These are phyloP conservation scores for Syncephalastrum contaminatum DNA, from an alignment of 371 early-diverging fungal genomes.

Conservation along the genomic window DNA sequence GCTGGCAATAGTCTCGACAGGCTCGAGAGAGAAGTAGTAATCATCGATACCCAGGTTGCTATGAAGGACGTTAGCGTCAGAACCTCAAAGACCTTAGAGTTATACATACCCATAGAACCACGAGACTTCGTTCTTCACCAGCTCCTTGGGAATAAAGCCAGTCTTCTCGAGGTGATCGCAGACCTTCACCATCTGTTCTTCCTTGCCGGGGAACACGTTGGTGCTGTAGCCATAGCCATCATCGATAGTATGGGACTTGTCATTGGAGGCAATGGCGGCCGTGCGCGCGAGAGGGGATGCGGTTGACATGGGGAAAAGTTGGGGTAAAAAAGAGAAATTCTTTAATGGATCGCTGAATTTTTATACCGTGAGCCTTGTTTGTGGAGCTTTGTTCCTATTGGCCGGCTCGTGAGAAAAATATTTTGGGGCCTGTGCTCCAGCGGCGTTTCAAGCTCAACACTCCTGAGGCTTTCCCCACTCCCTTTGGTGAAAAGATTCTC, in stretches of 20 bases:
- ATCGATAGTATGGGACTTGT: constrained; percentile 32
- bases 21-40: constrained; percentile 93
- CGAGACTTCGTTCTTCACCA: constrained; percentile 86
- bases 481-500: no score
- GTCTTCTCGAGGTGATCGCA: constrained; percentile 77
- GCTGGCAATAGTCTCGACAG: constrained; percentile 88
- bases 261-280: constrained; percentile 5
- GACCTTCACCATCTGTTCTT: constrained; percentile 89
- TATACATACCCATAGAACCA: constrained; percentile 90
- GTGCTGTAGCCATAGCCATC: constrained; percentile 66
- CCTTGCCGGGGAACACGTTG: constrained; percentile 85
- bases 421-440: no score
- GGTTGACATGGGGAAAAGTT: not conserved
- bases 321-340: no score
- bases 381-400: no score
- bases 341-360: no score
- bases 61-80: constrained; percentile 3
- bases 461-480: no score
- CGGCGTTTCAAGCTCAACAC: no score
- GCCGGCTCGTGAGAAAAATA: no score
- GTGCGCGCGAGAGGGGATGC: not conserved
- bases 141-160: constrained; percentile 88
- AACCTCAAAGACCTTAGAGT: not conserved
- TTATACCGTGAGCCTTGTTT: no score
- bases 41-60: constrained; percentile 97